Evolutionary conservation across 2,329 filamentous ascomycete species (phyloP).

Genomic region (Passalora sequoiae): DNA sequence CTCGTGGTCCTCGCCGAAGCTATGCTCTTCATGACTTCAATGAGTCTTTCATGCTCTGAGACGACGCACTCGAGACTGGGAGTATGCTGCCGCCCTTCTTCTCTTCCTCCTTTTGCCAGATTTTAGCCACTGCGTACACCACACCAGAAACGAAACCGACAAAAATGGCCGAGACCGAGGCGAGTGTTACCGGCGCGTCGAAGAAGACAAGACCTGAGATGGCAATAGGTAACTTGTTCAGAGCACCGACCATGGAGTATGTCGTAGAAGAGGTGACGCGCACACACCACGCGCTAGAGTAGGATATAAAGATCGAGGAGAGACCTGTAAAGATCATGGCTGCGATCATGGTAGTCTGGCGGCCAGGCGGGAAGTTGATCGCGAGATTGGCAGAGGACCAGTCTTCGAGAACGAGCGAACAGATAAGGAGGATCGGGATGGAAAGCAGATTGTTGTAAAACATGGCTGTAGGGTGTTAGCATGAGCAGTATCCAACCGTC

Average conservation of each 20-base stretch:
- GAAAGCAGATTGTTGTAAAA: slow-evolving; percentile 99
- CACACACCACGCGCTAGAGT: slow-evolving; percentile 98
- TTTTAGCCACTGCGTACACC: slow-evolving; percentile 81
- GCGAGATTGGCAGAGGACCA: slow-evolving; percentile 82
- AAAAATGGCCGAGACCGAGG: slow-evolving; percentile 83
- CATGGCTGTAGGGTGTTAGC: slow-evolving; percentile 63
- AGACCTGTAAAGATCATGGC: slow-evolving; percentile 94
- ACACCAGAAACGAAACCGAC: slow-evolving; percentile 89
- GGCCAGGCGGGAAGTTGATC: slow-evolving; percentile 81
- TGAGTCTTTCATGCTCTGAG: slow-evolving; percentile 82
- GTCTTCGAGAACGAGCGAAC: slow-evolving; percentile 79
- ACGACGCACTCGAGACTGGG: slow-evolving; percentile 65
- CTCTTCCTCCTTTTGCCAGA: slow-evolving; percentile 65
- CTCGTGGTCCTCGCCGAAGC: neutral
- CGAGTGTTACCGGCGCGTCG: slow-evolving; percentile 84
- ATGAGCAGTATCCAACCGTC: slow-evolving; percentile 42
- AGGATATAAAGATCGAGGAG: slow-evolving; percentile 96
- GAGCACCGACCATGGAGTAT: slow-evolving; percentile 95
- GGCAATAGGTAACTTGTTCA: slow-evolving; percentile 97
- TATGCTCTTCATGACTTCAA: slow-evolving; percentile 56
- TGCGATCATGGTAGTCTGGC: slow-evolving; percentile 67
- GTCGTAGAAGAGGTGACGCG: slow-evolving; percentile 95
- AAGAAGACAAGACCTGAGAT: slow-evolving; percentile 93
- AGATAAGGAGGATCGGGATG: slow-evolving; percentile 80
- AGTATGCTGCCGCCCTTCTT: slow-evolving; percentile 55